Evolutionary conservation across 2,329 filamentous ascomycete genomes (phyloP).

Genomic region (Onygena corvina): DNA sequence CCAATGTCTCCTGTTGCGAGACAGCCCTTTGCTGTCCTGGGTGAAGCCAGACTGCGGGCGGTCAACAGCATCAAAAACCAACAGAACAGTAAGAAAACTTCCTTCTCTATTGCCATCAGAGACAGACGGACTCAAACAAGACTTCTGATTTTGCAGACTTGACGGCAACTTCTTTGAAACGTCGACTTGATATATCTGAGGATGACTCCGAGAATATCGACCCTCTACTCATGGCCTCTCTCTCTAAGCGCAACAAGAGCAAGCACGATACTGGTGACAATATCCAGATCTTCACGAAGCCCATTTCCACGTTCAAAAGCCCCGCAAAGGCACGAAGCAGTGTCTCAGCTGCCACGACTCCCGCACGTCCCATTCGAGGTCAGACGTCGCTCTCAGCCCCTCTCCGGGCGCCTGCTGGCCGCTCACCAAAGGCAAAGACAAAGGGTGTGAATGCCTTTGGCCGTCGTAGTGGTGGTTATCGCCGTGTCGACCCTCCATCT

Average conservation of each 20-base stretch:
- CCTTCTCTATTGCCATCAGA: neutral
- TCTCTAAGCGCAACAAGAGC: slow-evolving; percentile 36
- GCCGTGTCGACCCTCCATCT: slow-evolving; percentile 59
- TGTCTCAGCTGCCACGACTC: slow-evolving; percentile 1
- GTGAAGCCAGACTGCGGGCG: slow-evolving; percentile 22
- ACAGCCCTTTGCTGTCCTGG: slow-evolving; percentile 25
- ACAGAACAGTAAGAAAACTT: slow-evolving; percentile 27
- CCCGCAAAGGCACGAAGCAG: neutral
- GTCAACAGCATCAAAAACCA: slow-evolving; percentile 26
- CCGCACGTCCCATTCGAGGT: slow-evolving; percentile 21
- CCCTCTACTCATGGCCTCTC: slow-evolving; percentile 39
- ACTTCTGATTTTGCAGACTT: slow-evolving; percentile 6
- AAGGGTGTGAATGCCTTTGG: slow-evolving; percentile 55
- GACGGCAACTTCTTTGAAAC: slow-evolving; percentile 35
- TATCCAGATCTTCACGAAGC: slow-evolving; percentile 10
- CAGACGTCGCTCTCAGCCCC: slow-evolving; percentile 40
- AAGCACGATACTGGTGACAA: neutral
- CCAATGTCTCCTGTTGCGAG: slow-evolving; percentile 19
- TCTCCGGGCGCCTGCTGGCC: slow-evolving; percentile 59
- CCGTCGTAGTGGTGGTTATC: slow-evolving; percentile 53
- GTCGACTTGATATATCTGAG: slow-evolving; percentile 33
- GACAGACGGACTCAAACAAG: neutral
- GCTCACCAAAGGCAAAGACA: slow-evolving; percentile 57
- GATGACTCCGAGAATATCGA: slow-evolving; percentile 50
- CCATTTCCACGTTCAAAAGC: slow-evolving; percentile 7